Evolutionary conservation across 164 flowering plant species (phyloP).

Genomic region (Liriodendron chinense): DNA sequence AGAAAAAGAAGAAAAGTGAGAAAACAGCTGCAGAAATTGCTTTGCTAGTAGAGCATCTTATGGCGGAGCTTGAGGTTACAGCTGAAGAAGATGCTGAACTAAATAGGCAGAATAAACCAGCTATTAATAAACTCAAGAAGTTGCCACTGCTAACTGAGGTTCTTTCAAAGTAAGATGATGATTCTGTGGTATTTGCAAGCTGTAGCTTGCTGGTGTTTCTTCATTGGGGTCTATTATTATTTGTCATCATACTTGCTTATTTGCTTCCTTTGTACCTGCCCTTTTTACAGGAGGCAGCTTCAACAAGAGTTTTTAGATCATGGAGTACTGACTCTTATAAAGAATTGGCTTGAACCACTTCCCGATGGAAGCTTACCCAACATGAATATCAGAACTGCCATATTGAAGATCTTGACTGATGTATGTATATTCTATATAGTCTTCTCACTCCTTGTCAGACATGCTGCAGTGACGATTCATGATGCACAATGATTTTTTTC

Average conservation of each 20-base stretch:
- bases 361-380: slow-evolving; percentile 98
- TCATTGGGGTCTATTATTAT: neutral
- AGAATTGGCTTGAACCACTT: slow-evolving; percentile 95
- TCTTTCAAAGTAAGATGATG: slow-evolving; percentile 70
- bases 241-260: neutral
- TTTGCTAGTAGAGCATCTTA: slow-evolving; percentile 75
- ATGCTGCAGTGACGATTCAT: neutral
- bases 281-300: slow-evolving; percentile 70
- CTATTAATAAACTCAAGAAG: slow-evolving; percentile 90
- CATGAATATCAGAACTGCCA: slow-evolving; percentile 77
- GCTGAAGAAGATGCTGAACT: slow-evolving; percentile 95
- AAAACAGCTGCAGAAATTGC: slow-evolving; percentile 88
- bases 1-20: slow-evolving; percentile 88
- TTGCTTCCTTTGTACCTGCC: slow-evolving; percentile 1
- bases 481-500: neutral
- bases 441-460: neutral
- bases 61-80: slow-evolving; percentile 95
- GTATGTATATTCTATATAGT: slow-evolving; percentile 26
- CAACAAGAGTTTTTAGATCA: slow-evolving; percentile 92
- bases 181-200: neutral
- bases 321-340: slow-evolving; percentile 75
- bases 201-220: neutral
- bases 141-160: slow-evolving; percentile 87
- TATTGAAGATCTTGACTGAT: slow-evolving; percentile 76
- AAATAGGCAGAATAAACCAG: slow-evolving; percentile 82